Evolutionary conservation across 1,139 yeast genomes (phyloP), one percentile per base, ranked within the genome.

Genomic region (Protomyces gravidus): DNA sequence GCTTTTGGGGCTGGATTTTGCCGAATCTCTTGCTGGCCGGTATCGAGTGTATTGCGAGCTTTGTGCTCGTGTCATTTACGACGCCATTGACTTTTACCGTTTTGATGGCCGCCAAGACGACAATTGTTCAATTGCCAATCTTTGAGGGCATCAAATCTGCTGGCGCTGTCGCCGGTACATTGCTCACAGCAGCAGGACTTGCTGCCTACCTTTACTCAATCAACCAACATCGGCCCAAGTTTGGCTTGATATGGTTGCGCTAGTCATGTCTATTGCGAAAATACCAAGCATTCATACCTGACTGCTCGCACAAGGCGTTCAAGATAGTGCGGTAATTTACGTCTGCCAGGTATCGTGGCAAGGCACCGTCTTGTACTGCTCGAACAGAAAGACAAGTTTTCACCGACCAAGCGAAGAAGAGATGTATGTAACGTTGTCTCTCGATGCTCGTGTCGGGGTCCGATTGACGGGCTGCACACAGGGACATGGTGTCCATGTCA

Each of bases 1-100:
- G 58, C 32, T 53, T 53, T 13, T 53, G 58, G 58, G 36, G 26
- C 28, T 30, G 47, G 58, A 26, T 53, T 17, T 36, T 46, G n/a
- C 36, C 48, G 21, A 42, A 45, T 23, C 21, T 42, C 9, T 45
- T 53, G 9, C 23, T 53, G 26, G 28, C 51, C 27, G 47, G 36
- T n/a, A n/a, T 53, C 26, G 51, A 50, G 13, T 33, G 58, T 39
- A 28, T 46, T 33, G 33, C 51, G 27, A 50, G 48, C 15, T 53
- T 53, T 39, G 46, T 46, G 27, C 46, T 53, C 6, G 39, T 46
- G 26, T 33, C 47, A 3, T 46, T 46, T 19, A 53, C 58, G 21
- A 40, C 58, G 5, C 58, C 58, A 13, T 33, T 53, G 40, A 53
- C 58, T 4, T 25, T 53, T 13, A 45, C 27, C 33, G 58, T 53